These are phyloP conservation scores for Microstroma glucosiphilum DNA, from an alignment of 1,284 basidiomycete genomes.

Conservation along the genomic window DNA sequence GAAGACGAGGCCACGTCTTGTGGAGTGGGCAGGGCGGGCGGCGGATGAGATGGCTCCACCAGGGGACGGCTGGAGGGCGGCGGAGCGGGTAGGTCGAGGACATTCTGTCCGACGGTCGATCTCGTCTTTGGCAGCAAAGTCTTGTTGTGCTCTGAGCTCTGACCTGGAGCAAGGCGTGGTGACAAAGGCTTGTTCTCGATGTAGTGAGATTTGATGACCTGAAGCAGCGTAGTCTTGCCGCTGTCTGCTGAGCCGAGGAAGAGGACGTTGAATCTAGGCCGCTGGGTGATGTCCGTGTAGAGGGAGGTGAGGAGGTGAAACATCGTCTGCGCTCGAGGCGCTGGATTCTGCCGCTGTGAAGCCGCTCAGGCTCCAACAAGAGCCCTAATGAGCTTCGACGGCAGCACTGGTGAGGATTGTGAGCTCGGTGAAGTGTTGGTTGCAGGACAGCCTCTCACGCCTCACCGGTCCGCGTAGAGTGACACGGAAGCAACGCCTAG, in stretches of 20 bases:
- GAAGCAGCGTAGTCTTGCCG: conserved; percentile 2
- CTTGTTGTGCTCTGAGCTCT: not conserved
- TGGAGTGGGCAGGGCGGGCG: not conserved
- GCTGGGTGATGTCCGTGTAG: conserved; percentile 6
- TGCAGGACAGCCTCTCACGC: too few species aligned
- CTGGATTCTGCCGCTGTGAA: too few species aligned
- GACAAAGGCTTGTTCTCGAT: not conserved
- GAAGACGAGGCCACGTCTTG: not conserved
- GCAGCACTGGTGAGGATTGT: not conserved
- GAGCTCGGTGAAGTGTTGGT: too few species aligned
- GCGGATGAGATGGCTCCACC: not conserved
- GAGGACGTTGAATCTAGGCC: conserved; percentile 3
- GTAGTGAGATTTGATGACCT: not conserved
- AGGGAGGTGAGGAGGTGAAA: conserved; percentile 8
- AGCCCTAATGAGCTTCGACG: too few species aligned
- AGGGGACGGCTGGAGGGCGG: not conserved
- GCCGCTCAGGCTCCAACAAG: too few species aligned
- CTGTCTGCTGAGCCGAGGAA: not conserved
- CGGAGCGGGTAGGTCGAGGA: not conserved
- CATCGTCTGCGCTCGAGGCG: not conserved
- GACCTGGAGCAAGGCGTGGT: not conserved
- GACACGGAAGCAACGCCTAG: too few species aligned
- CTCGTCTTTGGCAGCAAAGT: not conserved
- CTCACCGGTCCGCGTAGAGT: too few species aligned
- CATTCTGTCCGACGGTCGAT: conserved; percentile 6